Base-by-base conservation (phyloP, 805 yeast genomes). In the Spathaspora girioi region DNA sequence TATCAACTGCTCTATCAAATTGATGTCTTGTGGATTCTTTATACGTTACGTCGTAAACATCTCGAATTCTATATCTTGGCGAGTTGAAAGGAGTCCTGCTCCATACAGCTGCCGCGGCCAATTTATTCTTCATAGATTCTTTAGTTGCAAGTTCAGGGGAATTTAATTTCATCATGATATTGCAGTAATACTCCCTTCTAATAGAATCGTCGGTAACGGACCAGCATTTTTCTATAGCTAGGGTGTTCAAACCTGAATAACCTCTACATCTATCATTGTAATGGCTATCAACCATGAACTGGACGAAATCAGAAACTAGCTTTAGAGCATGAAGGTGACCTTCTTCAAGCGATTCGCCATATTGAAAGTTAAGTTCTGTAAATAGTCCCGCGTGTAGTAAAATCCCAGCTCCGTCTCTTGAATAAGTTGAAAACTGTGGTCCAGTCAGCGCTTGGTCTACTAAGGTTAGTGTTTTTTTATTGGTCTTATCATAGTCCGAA, bases 211-310 rank as follows among this genome's bases (percentile, higher is more conserved):
- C 70, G 1, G 62, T 52, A 12, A 65, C 58, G 1, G 71, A 64
- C 73, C 73, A 68, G 20, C 67, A 63, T 48, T 66, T 63, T 46
- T 63, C 68, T 19, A 62, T 48, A 10, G 62, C 54, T 4, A 61
- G 18, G 19, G 17, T 20, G 49, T 46, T 19, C 45, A 49, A 43
- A 15, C 54, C 55, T 12, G 40, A 19, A 38, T 59, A 59, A 19
- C 43, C 27, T 8, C 17, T 12, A n/a, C 18, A 35, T 35, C 40
- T 35, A 2, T 23, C 26, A 12, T 43, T 45, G 42, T n/a, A 12
- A 42, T 18, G 14, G 20, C 27, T 6, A 20, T 42, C 44, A 11
- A 42, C 44, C 26, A 42, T 23, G 15, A 42, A 42, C 44, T 40
- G 44, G 8, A 48, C 51, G 18, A 65, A 56, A 42, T 60, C 58